Evolutionary conservation across 148 eudicot species (phyloP), one percentile per base, ranked within the genome.

Genomic region (Silene uniflora): DNA sequence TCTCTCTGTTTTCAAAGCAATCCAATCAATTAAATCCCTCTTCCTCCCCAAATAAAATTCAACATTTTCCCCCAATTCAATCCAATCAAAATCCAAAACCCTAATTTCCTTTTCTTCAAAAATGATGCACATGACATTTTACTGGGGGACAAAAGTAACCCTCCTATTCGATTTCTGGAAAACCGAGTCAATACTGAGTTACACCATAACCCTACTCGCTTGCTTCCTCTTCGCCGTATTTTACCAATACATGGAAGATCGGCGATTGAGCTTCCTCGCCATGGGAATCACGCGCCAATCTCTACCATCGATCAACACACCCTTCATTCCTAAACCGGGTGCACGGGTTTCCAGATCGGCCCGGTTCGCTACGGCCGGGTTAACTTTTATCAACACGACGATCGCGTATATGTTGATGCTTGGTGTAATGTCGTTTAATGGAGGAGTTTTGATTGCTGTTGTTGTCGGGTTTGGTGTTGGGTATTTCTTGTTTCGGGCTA

Each of bases 121-220:
- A 54, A 88, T 82, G 90, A 88, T 88, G 90, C 90, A 88, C 77
- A 85, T 88, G 90, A 88, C 90, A 16, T 63, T 88, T 11, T 88
- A 88, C 80, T 88, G 90, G 90, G 87, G 90, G 32, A 84, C 71
- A 54, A 73, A 84, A 46, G 78, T 84, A 27, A 74, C 83, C 11
- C 74, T 86, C 0, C 19, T 88, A 42, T 84, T 88, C 86, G 77
- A 84, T 44, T 85, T 75, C 69, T 88, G 90, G 90, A 62, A 25
- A 10, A 85, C 88, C 56, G 80, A 82, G 5, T 81, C 87, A 32
- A 69, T 76, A 79, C 70, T 68, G 22, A 65, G n/a, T n/a, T n/a
- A n/a, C n/a, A n/a, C n/a, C n/a, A n/a, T n/a, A n/a, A n/a, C n/a
- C n/a, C n/a, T n/a, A 25, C 70, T 88, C 60, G 80, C 79, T 24